Conservation (phyloP, 2,329 filamentous ascomycete genomes). For the Helicocarpus griseus region DNA sequence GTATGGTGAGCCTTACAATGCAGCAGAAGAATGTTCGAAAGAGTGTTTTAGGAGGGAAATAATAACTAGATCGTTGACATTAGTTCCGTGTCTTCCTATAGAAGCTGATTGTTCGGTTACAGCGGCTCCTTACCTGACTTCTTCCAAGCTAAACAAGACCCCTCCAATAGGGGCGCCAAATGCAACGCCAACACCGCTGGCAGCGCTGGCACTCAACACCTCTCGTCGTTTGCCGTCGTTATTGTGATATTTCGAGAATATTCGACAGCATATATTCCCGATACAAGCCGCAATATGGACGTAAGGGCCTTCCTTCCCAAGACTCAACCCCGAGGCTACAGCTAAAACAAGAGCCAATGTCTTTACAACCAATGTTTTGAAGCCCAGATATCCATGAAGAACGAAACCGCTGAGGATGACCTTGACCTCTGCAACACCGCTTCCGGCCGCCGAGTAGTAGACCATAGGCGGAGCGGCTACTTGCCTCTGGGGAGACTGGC, state of each 20-base stretch:
- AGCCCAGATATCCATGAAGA: conserved; percentile 84
- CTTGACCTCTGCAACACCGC: conserved; percentile 92
- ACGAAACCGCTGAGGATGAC: conserved; percentile 98
- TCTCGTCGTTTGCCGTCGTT: conserved; percentile 94
- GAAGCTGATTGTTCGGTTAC: neutral
- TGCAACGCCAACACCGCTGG: conserved; percentile 83
- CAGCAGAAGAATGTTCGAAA: conserved; percentile 98
- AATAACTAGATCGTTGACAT: conserved; percentile 53
- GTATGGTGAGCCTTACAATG: conserved; percentile 48
- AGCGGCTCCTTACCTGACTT: conserved; percentile 51
- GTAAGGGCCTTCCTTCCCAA: conserved; percentile 92
- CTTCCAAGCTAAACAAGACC: conserved; percentile 88
- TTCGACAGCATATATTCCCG: conserved; percentile 84
- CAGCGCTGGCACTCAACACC: conserved; percentile 82
- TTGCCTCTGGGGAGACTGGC: conserved; percentile 10
- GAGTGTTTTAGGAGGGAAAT: conserved; percentile 93
- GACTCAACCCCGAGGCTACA: conserved; percentile 81
- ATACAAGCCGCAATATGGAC: conserved; percentile 96
- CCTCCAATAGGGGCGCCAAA: conserved; percentile 92
- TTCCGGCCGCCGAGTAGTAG: conserved; percentile 92
- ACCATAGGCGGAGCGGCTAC: conserved; percentile 59
- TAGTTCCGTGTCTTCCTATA: conserved; percentile 3
- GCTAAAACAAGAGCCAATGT: conserved; percentile 73
- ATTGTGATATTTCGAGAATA: conserved; percentile 88
- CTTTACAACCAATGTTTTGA: conserved; percentile 80